Conservation (phyloP, 305 asterid species). For the Fraxinus sp. region DNA sequence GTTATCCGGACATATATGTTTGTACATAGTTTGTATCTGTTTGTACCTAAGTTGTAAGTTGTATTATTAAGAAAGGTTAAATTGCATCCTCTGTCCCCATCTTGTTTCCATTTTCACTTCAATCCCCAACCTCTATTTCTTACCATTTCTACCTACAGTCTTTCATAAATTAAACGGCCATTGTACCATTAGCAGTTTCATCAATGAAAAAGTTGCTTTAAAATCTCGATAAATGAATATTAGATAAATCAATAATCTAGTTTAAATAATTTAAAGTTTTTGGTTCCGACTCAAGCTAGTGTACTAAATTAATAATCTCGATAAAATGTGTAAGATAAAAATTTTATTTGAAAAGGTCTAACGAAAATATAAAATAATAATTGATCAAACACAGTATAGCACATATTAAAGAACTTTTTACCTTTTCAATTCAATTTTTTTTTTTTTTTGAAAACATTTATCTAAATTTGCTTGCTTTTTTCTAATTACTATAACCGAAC, state of each 20-base stretch:
- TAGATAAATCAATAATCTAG: not conserved
- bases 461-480: not conserved
- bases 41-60: not conserved
- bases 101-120: not conserved
- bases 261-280: not conserved
- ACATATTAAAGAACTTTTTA: not conserved
- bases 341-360: no score
- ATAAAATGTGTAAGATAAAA: not conserved
- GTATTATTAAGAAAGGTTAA: not conserved
- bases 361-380: not conserved
- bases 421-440: not conserved
- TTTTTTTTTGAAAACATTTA: not conserved
- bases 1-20: not conserved
- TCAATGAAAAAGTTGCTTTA: not conserved
- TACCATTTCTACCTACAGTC: not conserved
- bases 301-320: not conserved
- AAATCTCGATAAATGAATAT: not conserved
- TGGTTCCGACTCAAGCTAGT: not conserved
- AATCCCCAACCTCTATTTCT: not conserved
- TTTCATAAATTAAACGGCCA: not conserved
- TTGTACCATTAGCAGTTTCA: not conserved
- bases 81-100: not conserved
- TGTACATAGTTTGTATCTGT: not conserved
- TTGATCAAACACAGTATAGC: not conserved
- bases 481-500: not conserved